Evolutionary conservation across 345 rosid genomes (phyloP).

Genomic region (Syzygium oleosum): DNA sequence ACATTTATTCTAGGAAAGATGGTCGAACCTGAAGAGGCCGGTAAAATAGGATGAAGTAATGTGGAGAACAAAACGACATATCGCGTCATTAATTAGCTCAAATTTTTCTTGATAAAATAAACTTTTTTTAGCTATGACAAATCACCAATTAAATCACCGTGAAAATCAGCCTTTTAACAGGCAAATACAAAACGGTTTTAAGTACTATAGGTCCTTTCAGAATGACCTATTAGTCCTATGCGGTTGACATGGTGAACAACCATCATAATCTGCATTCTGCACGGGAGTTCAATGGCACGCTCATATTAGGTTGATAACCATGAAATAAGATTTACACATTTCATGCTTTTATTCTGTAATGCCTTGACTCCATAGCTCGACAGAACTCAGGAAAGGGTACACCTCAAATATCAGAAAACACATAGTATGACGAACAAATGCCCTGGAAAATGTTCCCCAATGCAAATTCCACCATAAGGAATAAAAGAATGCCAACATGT

Average conservation of each 20-base stretch:
- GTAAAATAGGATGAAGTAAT: not conserved
- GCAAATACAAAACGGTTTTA: not conserved
- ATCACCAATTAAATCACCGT: not conserved
- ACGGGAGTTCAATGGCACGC: not conserved
- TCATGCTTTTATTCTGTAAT: not conserved
- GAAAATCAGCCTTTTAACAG: not conserved
- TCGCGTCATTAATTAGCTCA: not conserved
- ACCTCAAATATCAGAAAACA: not conserved
- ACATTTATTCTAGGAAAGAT: slow-evolving; percentile 80
- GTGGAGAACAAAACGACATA: not conserved
- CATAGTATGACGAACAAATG: not conserved
- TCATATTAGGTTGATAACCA: not conserved
- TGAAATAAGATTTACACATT: not conserved
- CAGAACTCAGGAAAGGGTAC: not conserved
- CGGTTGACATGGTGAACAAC: not conserved
- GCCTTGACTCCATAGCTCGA: not conserved
- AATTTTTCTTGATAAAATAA: not conserved
- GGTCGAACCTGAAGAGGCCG: slow-evolving; percentile 29
- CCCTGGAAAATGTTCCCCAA: not conserved
- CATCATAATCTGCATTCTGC: not conserved
- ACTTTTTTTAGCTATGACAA: not conserved
- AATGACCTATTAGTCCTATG: not conserved
- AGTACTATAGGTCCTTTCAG: not conserved
- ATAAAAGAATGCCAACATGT: not conserved
- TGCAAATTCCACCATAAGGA: not conserved